Base-by-base conservation (phyloP, 1,284 basidiomycete genomes). In the Ganoderma lingzhi region DNA sequence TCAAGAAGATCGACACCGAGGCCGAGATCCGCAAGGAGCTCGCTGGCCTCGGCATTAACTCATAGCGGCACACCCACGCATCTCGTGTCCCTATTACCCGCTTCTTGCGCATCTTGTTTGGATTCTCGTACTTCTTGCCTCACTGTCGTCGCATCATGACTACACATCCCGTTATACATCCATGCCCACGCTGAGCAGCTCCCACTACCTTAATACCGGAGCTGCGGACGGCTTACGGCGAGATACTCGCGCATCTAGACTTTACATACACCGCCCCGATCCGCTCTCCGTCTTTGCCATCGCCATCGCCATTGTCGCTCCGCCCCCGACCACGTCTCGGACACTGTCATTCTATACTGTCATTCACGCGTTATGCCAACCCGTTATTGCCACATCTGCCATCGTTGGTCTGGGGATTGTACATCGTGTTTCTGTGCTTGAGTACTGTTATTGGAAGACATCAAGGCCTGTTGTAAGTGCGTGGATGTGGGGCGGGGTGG, bases 1-100 rank as follows among this genome's bases (percentile, higher is more conserved):
- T 97, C 74, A 94, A 94, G 86, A 99, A 99, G 88, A 97, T 98
- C 75, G 95, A 96, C 53, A 90, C 91, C 9, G 96, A 98, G 82
- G 87, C 80, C 8, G 92, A 93, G 73, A 95, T 98, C 74, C 85
- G 90, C 74, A 90, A 90, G 78, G 96, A 98, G 83, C 88, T 98
- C 58, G 77, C 80, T 4, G 80, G 80, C 35, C 81, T 91, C 48
- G 85, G 80, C 56, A 76, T 76, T 30, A 70, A 73, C 6, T 74
- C 74, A 70, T 76, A 74, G 71, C 70, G 60, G 45, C 55, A 32
- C 62, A 53, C 6, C 30, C 67, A 48, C 19, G 10, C 19, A n/a
- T n/a, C 45, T 48, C 0, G 39, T 28, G 10, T 14, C 30, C 5
- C 15, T 3, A 23, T 41, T 32, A 14, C 39, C 39, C 39, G 30